Evolutionary conservation across 1,139 yeast genomes (phyloP).

Genomic region (Lodderomyces margitis): DNA sequence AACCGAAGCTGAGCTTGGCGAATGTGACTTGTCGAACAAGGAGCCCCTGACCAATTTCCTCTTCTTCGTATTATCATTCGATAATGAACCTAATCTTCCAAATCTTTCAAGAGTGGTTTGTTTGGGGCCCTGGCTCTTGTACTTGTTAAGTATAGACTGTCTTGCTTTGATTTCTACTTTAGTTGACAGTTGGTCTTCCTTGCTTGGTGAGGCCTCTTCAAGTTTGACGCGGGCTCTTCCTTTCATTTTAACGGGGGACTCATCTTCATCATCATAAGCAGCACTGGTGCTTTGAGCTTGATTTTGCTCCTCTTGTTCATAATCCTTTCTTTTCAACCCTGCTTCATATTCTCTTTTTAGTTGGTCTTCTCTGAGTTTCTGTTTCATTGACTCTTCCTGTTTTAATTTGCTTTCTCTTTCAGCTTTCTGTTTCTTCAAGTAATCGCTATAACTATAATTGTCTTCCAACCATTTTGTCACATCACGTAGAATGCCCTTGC

Average conservation of each 20-base stretch:
- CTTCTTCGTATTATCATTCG: slow-evolving; percentile 20
- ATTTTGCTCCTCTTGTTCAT: background rate
- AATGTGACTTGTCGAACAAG: slow-evolving; percentile 14
- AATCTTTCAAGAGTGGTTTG: slow-evolving; percentile 26
- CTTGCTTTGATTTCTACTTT: slow-evolving; percentile 59
- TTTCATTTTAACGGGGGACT: slow-evolving; percentile 35
- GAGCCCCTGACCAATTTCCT: slow-evolving; percentile 40
- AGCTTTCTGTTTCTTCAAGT: slow-evolving; percentile 23
- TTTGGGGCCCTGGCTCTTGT: slow-evolving; percentile 25
- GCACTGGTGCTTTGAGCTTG: background rate
- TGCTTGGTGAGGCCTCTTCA: slow-evolving; percentile 19
- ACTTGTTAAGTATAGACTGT: slow-evolving; percentile 54
- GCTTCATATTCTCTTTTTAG: slow-evolving; percentile 18
- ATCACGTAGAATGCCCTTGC: slow-evolving; percentile 54
- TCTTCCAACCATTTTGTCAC: slow-evolving; percentile 50
- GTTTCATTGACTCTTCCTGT: slow-evolving; percentile 18
- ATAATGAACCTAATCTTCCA: slow-evolving; percentile 17
- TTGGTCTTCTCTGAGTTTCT: slow-evolving; percentile 12
- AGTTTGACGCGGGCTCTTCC: slow-evolving; percentile 32
- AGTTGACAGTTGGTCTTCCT: slow-evolving; percentile 35
- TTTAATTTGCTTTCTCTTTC: slow-evolving; percentile 16
- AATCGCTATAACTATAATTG: slow-evolving; percentile 31
- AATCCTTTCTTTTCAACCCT: background rate
- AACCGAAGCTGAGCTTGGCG: slow-evolving; percentile 14
- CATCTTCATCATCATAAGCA: slow-evolving; percentile 22